Evolutionary conservation across 192 early-diverging fungal species (phyloP).

Genomic region (Dimargaris verticillata): DNA sequence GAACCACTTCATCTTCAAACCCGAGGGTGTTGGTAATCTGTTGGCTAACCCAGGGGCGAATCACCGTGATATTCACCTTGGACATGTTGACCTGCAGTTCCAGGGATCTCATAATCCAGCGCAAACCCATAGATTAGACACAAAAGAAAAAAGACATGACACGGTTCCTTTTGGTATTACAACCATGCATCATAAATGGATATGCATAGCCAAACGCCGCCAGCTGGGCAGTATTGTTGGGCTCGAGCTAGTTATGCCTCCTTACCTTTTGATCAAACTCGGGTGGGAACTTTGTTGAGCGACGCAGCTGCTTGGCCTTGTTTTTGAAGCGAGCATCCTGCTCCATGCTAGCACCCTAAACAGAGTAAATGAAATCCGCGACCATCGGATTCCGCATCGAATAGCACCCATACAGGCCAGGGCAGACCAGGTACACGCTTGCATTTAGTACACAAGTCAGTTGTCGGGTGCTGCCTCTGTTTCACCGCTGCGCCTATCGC

Average conservation of each 20-base stretch:
- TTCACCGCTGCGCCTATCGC: no score
- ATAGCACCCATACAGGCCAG: no score
- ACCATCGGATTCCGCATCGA: no score
- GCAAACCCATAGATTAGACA: neutral
- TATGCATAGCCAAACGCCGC: neutral
- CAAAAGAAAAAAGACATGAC: neutral
- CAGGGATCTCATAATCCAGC: neutral
- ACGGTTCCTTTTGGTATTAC: neutral
- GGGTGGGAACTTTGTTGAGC: conserved; percentile 63
- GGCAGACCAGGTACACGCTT: no score
- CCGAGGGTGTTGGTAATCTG: conserved; percentile 60
- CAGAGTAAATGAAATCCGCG: neutral
- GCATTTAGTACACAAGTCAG: no score
- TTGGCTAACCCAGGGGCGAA: conserved; percentile 76
- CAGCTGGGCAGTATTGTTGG: neutral
- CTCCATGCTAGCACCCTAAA: conserved; percentile 52
- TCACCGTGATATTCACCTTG: conserved; percentile 75
- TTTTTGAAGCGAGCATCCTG: conserved; percentile 66
- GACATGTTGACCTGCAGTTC: conserved; percentile 53
- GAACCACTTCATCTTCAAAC: conserved; percentile 86
- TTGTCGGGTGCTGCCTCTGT: no score
- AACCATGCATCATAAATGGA: neutral
- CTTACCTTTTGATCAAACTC: conserved; percentile 57
- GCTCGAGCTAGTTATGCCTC: neutral
- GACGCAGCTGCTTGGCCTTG: conserved; percentile 68